Evolutionary conservation across 2,329 filamentous ascomycete genomes (phyloP), one percentile per base, ranked within the genome.

Genomic region (Clathrospora elynae): DNA sequence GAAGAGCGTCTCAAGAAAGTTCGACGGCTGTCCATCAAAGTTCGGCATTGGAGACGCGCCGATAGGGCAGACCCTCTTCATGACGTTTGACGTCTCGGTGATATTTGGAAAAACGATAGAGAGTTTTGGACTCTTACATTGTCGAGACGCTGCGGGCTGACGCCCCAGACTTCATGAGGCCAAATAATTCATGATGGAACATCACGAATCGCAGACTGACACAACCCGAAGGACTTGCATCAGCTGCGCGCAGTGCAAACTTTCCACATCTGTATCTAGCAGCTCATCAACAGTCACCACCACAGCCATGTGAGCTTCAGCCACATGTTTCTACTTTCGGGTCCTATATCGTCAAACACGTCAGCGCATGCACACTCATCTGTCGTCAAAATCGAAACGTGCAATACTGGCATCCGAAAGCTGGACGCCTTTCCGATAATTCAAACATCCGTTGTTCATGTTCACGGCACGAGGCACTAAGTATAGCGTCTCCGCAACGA

Each of bases 1-100:
- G 42, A 50, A 51, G 43, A 41, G 37, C 33, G 41, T 42, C 25
- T 45, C 35, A 56, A 47, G 35, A 54, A 46, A 18, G 22, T 50
- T 56, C 46, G 36, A 45, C 29, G 18, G 44, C 42, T 32, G 35
- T 34, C 18, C 44, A 40, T 50, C 46, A 34, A 40, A 50, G 48
- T 47, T 54, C 51, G 42, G 47, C 30, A 28, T 32, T 38, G 29
- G 30, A 25, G 37, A 39, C 16, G 11, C 19, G 8, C 18, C 25
- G 38, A 50, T 51, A 42, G 19, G 26, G 26, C 34, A 34, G 31
- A 20, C 45, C 32, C 25, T 48, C 18, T 20, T n/a, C 33, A 20
- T 17, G 6, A 31, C 17, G 33, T 17, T 17, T 19, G 17, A 35
- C 25, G 14, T 6, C n/a, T 34, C 13, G 23, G 22, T 10, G 16